These are phyloP conservation scores for Hypoxylon perforatum DNA, from an alignment of 495 filamentous ascomycete species.

Conservation along the genomic window DNA sequence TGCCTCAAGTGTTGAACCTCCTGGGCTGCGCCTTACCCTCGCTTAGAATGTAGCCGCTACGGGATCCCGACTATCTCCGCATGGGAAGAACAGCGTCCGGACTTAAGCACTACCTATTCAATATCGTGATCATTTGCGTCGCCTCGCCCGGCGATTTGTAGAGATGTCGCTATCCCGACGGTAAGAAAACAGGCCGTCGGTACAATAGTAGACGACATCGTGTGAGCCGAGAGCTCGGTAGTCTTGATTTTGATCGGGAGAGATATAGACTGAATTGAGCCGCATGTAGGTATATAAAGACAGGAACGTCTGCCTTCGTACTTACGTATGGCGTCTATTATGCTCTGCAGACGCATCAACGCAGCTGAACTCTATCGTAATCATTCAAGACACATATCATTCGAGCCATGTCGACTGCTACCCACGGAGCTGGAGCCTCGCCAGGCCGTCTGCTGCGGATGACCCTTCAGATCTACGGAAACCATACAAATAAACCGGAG, in stretches of 20 bases:
- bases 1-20: too few species aligned
- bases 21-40: too few species aligned
- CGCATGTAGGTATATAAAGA: not conserved
- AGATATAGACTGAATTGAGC: not conserved
- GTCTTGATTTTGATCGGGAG: not conserved
- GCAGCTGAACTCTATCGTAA: not conserved
- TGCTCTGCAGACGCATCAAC: not conserved
- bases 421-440: not conserved
- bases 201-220: not conserved
- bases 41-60: too few species aligned
- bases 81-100: not conserved
- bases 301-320: not conserved
- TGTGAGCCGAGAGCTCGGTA: constrained; percentile 6
- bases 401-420: not conserved
- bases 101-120: not conserved
- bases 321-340: not conserved
- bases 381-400: not conserved
- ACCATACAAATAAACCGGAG: constrained; percentile 10
- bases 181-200: constrained; percentile 7
- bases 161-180: not conserved
- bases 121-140: not conserved
- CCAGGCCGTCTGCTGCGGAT: constrained; percentile 5
- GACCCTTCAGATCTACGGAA: constrained; percentile 14
- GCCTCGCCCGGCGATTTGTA: not conserved
- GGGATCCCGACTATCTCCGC: too few species aligned